Base-by-base conservation (phyloP, 2,329 filamentous ascomycete genomes). In the Diplodia scrobiculata region DNA sequence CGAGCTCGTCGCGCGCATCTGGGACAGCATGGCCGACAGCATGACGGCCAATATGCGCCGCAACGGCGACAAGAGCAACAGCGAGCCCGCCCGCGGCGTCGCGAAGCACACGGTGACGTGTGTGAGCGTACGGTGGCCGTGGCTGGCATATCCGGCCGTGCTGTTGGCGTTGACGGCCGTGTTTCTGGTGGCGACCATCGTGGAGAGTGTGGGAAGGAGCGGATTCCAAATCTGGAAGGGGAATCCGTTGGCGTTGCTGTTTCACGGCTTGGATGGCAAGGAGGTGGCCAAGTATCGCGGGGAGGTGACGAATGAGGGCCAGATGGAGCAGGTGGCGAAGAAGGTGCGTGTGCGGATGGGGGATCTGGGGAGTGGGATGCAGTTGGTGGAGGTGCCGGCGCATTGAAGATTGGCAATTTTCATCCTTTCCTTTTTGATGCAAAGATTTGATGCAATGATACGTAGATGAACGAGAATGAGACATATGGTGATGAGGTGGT, bases 41-140 rank as follows among this genome's bases (percentile, higher is more conserved):
- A 59, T 59, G 54, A 59, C 54, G n/a, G 38, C 38, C 5, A 25
- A 59, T 21, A 59, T 59, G 14, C 54, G 54, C 19, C 3, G 38
- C 2, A 59, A 59, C 54, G 54, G 54, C 36, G 36, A 59, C 36
- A 2, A 1, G 19, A 25, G 17, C 25, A 45, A 59, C 36, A 59
- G 54, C 36, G 36, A 6, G 2, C 54, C 54, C 14, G 54, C 14
- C 2, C 19, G 9, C 6, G 54, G 54, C 34, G n/a, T 59, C 19
- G 54, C 54, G 21, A 13, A 17, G 7, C 34, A 14, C 5, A 59
- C 54, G 36, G 25, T 10, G 5, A 59, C 54, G 10, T 59, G 54
- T 21, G 41, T 59, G 5, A 59, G 38, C 7, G 54, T 59, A 17
- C 10, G 54, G 2, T 59, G 54, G 54, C 11, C 36, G 19, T 59